These are phyloP conservation scores for Polytrichum formosum DNA, from an alignment of 225 moss, liverwort and hornwort genomes.

Conservation along the genomic window DNA sequence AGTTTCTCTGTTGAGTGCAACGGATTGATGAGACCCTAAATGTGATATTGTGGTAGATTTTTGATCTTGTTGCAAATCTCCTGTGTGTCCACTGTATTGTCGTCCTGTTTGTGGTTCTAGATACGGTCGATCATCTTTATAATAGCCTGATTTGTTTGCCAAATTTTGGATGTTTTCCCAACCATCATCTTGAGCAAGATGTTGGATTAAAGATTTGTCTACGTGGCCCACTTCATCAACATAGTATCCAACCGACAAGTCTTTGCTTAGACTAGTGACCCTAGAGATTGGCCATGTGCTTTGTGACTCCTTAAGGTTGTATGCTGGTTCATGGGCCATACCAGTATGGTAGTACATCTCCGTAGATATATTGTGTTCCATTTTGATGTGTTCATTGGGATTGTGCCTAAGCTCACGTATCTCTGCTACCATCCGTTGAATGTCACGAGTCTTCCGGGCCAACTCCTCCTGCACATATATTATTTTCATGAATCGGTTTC, in stretches of 20 bases:
- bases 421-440: slow-evolving; percentile 32
- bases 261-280: too few relatives aligned
- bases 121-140: neutral
- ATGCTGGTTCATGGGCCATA: too few relatives aligned
- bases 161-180: too few relatives aligned
- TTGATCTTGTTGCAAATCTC: neutral
- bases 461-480: slow-evolving; percentile 29
- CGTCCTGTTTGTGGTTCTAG: neutral
- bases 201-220: too few relatives aligned
- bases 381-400: slow-evolving; percentile 7
- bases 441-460: slow-evolving; percentile 20
- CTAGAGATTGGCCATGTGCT: too few relatives aligned
- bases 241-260: too few relatives aligned
- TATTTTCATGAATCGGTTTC: too few relatives aligned
- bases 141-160: too few relatives aligned
- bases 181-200: too few relatives aligned
- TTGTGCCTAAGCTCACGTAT: slow-evolving; percentile 25
- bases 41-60: neutral
- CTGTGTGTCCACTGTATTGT: neutral
- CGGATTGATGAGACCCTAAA: neutral
- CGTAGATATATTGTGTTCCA: slow-evolving; percentile 11
- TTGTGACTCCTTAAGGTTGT: too few relatives aligned
- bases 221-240: too few relatives aligned
- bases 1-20: neutral
- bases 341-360: too few relatives aligned